Evolutionary conservation across 768 basidiomycete genomes (phyloP).

Genomic region (Coprinopsis cinerea): DNA sequence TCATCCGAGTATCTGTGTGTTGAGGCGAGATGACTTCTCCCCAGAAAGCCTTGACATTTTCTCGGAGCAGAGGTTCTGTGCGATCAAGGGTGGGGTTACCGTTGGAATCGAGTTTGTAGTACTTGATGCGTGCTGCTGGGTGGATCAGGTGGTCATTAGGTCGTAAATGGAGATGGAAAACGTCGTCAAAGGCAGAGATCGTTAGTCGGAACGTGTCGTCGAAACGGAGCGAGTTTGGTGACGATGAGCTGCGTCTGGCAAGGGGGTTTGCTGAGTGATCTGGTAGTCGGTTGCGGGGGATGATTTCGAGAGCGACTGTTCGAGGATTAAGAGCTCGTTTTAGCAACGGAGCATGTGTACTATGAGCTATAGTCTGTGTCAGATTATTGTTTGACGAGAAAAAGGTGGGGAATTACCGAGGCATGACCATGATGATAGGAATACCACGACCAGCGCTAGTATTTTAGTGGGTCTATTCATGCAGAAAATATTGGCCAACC

Average conservation of each 20-base stretch:
- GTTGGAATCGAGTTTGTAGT: conserved; percentile 46
- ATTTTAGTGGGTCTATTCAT: neutral
- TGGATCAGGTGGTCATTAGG: conserved; percentile 78
- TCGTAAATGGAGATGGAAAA: conserved; percentile 65
- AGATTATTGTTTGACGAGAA: conserved; percentile 2
- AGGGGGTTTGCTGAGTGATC: conserved; percentile 16
- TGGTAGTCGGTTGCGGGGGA: conserved; percentile 36
- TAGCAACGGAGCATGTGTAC: conserved; percentile 39
- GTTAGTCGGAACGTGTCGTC: conserved; percentile 69
- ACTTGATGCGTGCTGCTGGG: conserved; percentile 67
- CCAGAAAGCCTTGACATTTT: conserved; percentile 61
- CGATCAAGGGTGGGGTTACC: conserved; percentile 45
- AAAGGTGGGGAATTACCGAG: too few relatives aligned
- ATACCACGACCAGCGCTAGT: conserved; percentile 40
- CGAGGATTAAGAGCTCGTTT: conserved; percentile 46
- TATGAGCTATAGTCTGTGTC: conserved; percentile 34
- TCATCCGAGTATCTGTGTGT: conserved; percentile 47
- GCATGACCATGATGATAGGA: conserved; percentile 31
- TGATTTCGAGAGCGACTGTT: conserved; percentile 48
- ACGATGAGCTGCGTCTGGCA: conserved; percentile 30
- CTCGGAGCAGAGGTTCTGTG: conserved; percentile 56
- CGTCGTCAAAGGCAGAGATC: conserved; percentile 58
- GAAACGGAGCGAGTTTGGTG: conserved; percentile 49
- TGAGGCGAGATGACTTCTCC: conserved; percentile 68
- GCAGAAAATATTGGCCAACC: neutral